Base-by-base conservation (phyloP, 2,329 filamentous ascomycete genomes). In the Aspergillus ochraceus region DNA sequence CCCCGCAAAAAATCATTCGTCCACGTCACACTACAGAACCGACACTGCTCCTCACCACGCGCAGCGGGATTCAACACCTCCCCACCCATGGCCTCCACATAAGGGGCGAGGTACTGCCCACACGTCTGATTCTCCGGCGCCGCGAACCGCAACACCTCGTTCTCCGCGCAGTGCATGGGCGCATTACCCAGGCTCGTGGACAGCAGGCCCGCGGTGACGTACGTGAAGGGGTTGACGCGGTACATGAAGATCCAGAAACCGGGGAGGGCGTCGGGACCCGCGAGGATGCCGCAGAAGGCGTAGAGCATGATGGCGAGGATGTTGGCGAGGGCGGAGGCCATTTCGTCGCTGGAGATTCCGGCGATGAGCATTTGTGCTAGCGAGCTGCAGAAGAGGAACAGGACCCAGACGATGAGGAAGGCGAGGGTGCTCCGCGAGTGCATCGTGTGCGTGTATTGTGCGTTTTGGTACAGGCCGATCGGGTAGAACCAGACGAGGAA, bases 351-450 rank as follows among this genome's bases (percentile, higher is more conserved):
- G 2, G 32, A 39, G 19, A 59, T 5, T 4, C 53, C 57, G n/a
- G 86, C 85, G 58, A 91, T 89, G 30, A 84, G 82, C 82, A 91
- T 85, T 64, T 89, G 85, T 0, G 88, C 85, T 64, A 91, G 90
- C 0, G 88, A 86, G 22, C 82, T 85, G 30, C 87, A 83, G 72
- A 87, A 91, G 63, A 91, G 77, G 70, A 91, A 81, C 63, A 91
- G 86, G 60, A 86, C 80, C 59, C 88, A 80, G 63, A 82, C 79
- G 66, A 87, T 84, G 2, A 91, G 76, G 14, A 90, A 80, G 56
- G 90, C 84, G 1, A 90, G 76, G 0, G 78, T 85, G 64, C 89
- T 83, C 1, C 87, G 82, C 29, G 82, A 79, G 0, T 71, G 60
- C 10, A 77, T 69, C 0, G 68, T 52, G 52, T 77, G 60, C 0